Evolutionary conservation across 352 stramenopile species (phyloP).

Genomic region (Globisporangium sylvaticum): DNA sequence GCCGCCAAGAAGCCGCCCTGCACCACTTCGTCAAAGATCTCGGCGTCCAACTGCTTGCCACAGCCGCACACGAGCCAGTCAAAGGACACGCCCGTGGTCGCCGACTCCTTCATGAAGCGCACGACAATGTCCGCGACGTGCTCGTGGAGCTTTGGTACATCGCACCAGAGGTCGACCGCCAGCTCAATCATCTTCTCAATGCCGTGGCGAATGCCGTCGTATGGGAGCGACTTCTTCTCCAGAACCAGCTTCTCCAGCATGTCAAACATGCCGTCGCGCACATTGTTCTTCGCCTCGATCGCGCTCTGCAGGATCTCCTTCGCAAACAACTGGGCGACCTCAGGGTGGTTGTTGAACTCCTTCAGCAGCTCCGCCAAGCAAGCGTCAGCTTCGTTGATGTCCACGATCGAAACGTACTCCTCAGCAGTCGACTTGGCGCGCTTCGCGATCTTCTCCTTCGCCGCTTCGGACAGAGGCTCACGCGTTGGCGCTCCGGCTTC

Average conservation of each 20-base stretch:
- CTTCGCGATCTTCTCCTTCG: constrained; percentile 63
- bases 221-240: constrained; percentile 54
- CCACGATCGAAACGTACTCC: constrained; percentile 73
- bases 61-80: constrained; percentile 66
- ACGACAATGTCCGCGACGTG: constrained; percentile 66
- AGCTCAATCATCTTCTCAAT: constrained; percentile 60
- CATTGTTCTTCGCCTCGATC: constrained; percentile 60
- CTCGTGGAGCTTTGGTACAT: constrained; percentile 80
- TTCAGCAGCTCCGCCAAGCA: constrained; percentile 66
- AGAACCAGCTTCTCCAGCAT: constrained; percentile 63
- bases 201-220: constrained; percentile 50
- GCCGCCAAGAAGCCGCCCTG: constrained; percentile 64
- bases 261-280: constrained; percentile 57
- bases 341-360: constrained; percentile 54
- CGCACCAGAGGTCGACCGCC: constrained; percentile 68
- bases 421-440: constrained; percentile 76
- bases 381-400: constrained; percentile 61
- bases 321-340: constrained; percentile 52
- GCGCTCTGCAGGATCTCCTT: constrained; percentile 56
- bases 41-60: constrained; percentile 42
- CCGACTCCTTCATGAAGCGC: constrained; percentile 65
- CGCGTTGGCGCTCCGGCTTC: constrained; percentile 24
- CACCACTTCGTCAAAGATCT: constrained; percentile 64
- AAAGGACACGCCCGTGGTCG: constrained; percentile 52
- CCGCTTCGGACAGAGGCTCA: constrained; percentile 52